Evolutionary conservation across 2,329 filamentous ascomycete species (phyloP), one percentile per base, ranked within the genome.

Genomic region (Exserohilum rostratum): DNA sequence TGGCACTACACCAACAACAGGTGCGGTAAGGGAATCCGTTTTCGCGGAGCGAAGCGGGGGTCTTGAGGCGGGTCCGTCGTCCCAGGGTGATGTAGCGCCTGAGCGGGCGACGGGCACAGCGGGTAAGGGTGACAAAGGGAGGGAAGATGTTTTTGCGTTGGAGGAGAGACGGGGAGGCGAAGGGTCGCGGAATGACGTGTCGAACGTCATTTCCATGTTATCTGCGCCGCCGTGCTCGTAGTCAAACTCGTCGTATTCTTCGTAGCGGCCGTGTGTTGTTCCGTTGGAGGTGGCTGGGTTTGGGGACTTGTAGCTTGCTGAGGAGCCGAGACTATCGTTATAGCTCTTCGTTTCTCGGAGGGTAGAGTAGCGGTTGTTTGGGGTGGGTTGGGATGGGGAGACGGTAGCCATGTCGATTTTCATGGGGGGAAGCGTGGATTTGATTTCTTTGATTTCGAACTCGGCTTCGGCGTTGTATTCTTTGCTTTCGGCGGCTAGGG

Each of bases 341-440:
- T 73, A 75, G 49, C 74, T 78, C 63, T 79, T 78, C 7, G 77
- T 76, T 44, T 76, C 70, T 30, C 76, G 71, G 11, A 76, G 64
- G 20, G 61, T 66, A 2, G 71, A 62, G 52, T 68, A 55, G 0
- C 68, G 68, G 10, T 46, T 35, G 9, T 11, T 27, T n/a, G n/a
- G n/a, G 25, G 27, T 52, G 20, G 37, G 50, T 13, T 64, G 58
- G 4, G 66, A 50, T 10, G 65, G 60, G 6, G 66, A 43, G 4
- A 65, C 47, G 6, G 59, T 49, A 67, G 68, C 33, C 13, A 73
- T 68, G 42, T 77, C 85, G 53, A 97, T 83, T 72, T 91, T 95
- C 84, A 97, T 96, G 0, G 93, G 91, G 40, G 93, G 93, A 20
- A 97, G 79, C 1, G 93, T 97, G 45, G 90, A 92, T 75, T 95